Conservation (phyloP, 805 yeast species). For the Hagleromyces aurorensis region DNA sequence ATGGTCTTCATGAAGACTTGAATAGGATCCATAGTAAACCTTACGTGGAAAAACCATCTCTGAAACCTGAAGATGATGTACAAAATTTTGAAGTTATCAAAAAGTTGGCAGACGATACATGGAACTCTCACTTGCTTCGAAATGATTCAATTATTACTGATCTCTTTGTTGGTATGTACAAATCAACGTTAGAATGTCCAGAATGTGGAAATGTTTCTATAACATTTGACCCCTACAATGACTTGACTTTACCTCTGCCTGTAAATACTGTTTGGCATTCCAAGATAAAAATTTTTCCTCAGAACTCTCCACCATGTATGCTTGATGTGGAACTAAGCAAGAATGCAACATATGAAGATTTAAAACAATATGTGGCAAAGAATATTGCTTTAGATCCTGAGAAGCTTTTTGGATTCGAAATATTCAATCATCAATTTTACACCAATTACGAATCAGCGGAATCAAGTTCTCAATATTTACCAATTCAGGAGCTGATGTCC, state of each 20-base stretch:
- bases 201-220: constrained; percentile 69
- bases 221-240: constrained; percentile 92
- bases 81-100: constrained; percentile 44
- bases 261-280: constrained; percentile 65
- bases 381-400: constrained; percentile 33
- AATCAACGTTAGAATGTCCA: constrained; percentile 86
- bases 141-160: constrained; percentile 83
- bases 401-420: constrained; percentile 45
- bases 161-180: constrained; percentile 82
- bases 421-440: constrained; percentile 63
- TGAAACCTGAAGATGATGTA: constrained; percentile 50
- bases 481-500: constrained; percentile 59
- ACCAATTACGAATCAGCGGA: constrained; percentile 59
- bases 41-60: constrained; percentile 79
- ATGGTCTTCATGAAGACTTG: constrained; percentile 88
- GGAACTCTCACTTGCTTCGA: constrained; percentile 71
- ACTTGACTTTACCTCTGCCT: constrained; percentile 84
- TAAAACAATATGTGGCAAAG: constrained; percentile 52
- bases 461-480: constrained; percentile 44
- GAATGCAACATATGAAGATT: constrained; percentile 53
- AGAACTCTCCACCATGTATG: constrained; percentile 38
- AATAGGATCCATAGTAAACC: constrained; percentile 81
- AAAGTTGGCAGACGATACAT: constrained; percentile 64
- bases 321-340: constrained; percentile 70
- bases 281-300: constrained; percentile 55